These are phyloP conservation scores for Globisporangium viniferum DNA, from an alignment of 352 stramenopile species.

Conservation along the genomic window DNA sequence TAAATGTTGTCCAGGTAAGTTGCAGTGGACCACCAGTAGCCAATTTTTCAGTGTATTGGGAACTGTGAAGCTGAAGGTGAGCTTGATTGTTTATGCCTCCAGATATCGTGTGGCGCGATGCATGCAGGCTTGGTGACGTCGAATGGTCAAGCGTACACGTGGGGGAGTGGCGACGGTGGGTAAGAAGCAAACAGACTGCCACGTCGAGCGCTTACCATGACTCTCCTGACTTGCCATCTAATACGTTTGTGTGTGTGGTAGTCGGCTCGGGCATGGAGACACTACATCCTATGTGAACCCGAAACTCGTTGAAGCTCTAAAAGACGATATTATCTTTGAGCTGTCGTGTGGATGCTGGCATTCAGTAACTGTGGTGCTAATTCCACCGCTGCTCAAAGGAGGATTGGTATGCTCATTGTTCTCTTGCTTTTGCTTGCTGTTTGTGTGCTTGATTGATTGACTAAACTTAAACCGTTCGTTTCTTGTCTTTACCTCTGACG, in stretches of 20 bases:
- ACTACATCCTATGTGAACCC: constrained; percentile 66
- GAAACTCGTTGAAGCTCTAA: constrained; percentile 67
- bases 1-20: constrained; percentile 57
- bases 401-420: constrained; percentile 42
- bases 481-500: not conserved
- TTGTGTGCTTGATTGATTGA: not conserved
- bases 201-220: too few species aligned
- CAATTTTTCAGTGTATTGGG: not conserved
- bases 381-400: constrained; percentile 81
- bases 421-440: not conserved
- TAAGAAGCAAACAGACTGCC: constrained; percentile 23
- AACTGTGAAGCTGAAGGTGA: not conserved
- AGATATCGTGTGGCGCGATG: constrained; percentile 79
- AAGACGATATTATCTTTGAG: constrained; percentile 76
- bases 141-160: constrained; percentile 72
- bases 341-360: constrained; percentile 87
- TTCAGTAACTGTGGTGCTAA: constrained; percentile 83
- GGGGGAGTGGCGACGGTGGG: constrained; percentile 82
- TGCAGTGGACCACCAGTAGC: not conserved
- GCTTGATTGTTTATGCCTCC: not conserved
- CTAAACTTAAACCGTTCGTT: not conserved
- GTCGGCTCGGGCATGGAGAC: constrained; percentile 72
- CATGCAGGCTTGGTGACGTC: constrained; percentile 75
- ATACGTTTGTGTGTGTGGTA: constrained; percentile 12
- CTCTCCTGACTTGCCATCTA: not conserved